Base-by-base conservation (phyloP, 306 rosid species). In the Crotalaria pallida region DNA sequence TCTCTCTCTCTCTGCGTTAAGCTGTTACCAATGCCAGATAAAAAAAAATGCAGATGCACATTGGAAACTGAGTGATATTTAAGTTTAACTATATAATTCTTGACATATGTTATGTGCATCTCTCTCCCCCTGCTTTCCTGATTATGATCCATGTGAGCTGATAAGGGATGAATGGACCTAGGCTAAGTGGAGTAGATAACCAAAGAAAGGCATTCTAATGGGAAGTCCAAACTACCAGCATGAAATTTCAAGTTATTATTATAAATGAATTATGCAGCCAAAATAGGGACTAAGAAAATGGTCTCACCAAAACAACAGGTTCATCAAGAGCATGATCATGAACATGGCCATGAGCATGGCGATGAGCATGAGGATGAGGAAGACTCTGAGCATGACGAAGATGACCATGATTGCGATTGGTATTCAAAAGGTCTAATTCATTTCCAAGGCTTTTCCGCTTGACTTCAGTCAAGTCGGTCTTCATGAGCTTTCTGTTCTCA, bases 401-500 rank as follows among this genome's bases (percentile, higher is more conserved):
- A 21, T 76, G 84, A 4, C 73, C 80, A 1, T 15, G 80, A 17
- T 2, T 31, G 7, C 33, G 53, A 11, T 11, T 78, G 43, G 48
- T 16, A 23, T 62, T 58, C 17, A 13, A 3, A 0, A 41, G 11
- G 7, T 51, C 67, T 0, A 22, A 16, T 36, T 55, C 72, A 36
- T 8, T 69, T n/a, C 81, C 96, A 26, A 79, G 72, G 83, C 84
- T 84, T 13, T 13, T 12, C 27, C 74, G 81, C 73, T 80, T 89
- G 72, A 88, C 79, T 34, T 89, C 80, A 0, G 79, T 70, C 21
- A 88, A 41, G 49, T 82, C 86, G 0, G 76, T 81, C 63, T 90
- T 93, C 12, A 77, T 80, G 2, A 79, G 79, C 73, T 87, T 87
- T 60, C 79, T 73, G 29, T 84, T 68, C 6, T 82, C 89, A 7